Percentiles rank a stretch among this genome's conserved stretches.
phyloP scores from a whole-genome alignment of 2,329 filamentous ascomycete genomes.

The Sarocladium strictum region DNA sequence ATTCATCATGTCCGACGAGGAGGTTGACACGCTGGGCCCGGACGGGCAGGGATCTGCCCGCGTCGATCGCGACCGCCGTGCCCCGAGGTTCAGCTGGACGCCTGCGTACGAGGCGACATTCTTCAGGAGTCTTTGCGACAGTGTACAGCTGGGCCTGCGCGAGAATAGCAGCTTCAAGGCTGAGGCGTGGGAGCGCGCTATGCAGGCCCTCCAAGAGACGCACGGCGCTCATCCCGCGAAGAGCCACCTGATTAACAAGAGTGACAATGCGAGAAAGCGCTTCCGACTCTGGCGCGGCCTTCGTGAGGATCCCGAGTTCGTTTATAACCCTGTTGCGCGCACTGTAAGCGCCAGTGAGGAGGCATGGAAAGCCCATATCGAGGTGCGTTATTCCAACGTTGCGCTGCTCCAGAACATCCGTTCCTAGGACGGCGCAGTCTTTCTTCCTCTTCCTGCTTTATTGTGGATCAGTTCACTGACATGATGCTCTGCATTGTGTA shows the following conservation, averaged over 20 bases:
- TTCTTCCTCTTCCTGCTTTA: neutral
- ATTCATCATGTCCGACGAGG: slow-evolving; percentile 31
- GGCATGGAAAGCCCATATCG: slow-evolving; percentile 50
- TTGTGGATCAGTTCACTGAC: neutral
- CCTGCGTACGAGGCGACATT: slow-evolving; percentile 53
- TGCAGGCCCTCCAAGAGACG: slow-evolving; percentile 45
- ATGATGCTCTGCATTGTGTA: slow-evolving; percentile 18
- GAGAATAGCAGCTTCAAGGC: slow-evolving; percentile 57
- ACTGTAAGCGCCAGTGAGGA: slow-evolving; percentile 52
- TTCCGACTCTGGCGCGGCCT: slow-evolving; percentile 56
- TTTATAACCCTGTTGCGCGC: slow-evolving; percentile 43
- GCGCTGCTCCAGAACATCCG: neutral
- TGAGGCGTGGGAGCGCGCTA: slow-evolving; percentile 54
- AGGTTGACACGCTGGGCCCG: slow-evolving; percentile 29
- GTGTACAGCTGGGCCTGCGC: slow-evolving; percentile 48
- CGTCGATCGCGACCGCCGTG: slow-evolving; percentile 34
- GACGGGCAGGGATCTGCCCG: slow-evolving; percentile 26
- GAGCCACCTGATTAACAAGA: slow-evolving; percentile 58
- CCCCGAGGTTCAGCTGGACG: slow-evolving; percentile 56
- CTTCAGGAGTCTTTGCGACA: slow-evolving; percentile 55
- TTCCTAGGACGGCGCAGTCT: neutral
- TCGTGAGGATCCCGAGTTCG: slow-evolving; percentile 50
- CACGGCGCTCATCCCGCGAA: slow-evolving; percentile 54
- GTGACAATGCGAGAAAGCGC: slow-evolving; percentile 56
- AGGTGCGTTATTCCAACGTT: slow-evolving; percentile 33